Conservation (phyloP, 495 filamentous ascomycete species). For the Aspergillus ostianus region DNA sequence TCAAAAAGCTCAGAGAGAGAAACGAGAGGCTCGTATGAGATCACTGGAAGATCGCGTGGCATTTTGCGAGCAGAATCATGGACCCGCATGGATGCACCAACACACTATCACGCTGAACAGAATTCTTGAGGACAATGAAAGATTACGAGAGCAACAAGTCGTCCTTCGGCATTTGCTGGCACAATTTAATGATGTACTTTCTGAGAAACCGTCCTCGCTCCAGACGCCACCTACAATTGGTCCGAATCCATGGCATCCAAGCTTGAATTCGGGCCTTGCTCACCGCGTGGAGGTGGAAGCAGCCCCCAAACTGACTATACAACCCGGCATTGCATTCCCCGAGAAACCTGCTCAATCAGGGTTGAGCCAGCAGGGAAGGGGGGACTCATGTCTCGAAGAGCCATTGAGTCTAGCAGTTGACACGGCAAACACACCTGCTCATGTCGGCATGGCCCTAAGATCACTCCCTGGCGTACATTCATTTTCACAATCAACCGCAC, state of each 20-base stretch:
- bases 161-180: not conserved
- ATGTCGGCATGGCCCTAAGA: too few species aligned
- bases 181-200: not conserved
- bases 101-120: not conserved
- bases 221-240: too few species aligned
- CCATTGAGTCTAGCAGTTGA: too few species aligned
- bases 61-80: conserved; percentile 15
- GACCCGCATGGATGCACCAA: not conserved
- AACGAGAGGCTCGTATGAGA: conserved; percentile 12
- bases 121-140: not conserved
- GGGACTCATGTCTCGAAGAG: too few species aligned
- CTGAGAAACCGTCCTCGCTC: not conserved
- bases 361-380: too few species aligned
- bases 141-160: not conserved
- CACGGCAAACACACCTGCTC: too few species aligned
- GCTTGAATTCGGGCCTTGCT: not conserved
- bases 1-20: conserved; percentile 14
- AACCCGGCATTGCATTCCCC: too few species aligned
- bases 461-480: too few species aligned
- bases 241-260: not conserved
- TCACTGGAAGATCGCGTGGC: conserved; percentile 14
- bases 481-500: too few species aligned
- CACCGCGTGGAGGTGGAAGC: not conserved
- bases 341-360: too few species aligned
- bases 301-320: too few species aligned